phyloP scores from a whole-genome alignment of 1,284 basidiomycete species.

The Cutaneotrichosporon sp. region DNA sequence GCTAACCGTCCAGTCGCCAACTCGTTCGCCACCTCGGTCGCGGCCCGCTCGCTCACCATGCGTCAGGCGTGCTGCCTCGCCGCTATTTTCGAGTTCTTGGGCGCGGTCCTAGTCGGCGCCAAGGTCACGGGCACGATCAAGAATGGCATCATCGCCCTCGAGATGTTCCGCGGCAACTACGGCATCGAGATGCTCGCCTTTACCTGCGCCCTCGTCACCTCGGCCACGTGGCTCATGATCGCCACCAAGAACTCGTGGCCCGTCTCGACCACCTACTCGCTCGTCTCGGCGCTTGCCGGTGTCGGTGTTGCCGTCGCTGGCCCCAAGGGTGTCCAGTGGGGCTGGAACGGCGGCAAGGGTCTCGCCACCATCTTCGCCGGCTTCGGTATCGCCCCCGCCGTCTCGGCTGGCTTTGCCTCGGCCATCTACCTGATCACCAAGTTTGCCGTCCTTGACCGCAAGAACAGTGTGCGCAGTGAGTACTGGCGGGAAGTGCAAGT shows the following conservation, averaged over 20 bases:
- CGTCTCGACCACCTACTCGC: constrained; percentile 56
- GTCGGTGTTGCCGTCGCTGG: constrained; percentile 57
- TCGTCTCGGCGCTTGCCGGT: constrained; percentile 57
- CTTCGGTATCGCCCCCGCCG: constrained; percentile 50
- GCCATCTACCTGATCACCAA: constrained; percentile 55
- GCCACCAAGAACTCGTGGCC: constrained; percentile 54
- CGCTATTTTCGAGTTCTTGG: constrained; percentile 55
- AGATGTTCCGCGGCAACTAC: constrained; percentile 54
- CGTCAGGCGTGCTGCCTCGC: constrained; percentile 55
- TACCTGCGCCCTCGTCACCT: constrained; percentile 53
- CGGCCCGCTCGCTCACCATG: constrained; percentile 56
- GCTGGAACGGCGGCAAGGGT: constrained; percentile 58
- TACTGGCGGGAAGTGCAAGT: too few species aligned
- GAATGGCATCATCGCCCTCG: constrained; percentile 54
- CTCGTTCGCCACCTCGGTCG: constrained; percentile 58
- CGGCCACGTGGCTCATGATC: constrained; percentile 55
- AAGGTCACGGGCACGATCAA: constrained; percentile 57
- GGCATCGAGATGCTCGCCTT: constrained; percentile 57
- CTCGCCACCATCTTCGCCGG: constrained; percentile 55
- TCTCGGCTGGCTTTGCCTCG: constrained; percentile 55
- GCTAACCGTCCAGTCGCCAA: too few species aligned
- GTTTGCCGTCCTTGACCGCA: constrained; percentile 51
- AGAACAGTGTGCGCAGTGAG: constrained; percentile 46
- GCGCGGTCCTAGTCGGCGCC: constrained; percentile 55
- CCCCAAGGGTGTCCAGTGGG: constrained; percentile 55